Conservation (phyloP, 2,329 filamentous ascomycete genomes). For the Talaromyces piceae region DNA sequence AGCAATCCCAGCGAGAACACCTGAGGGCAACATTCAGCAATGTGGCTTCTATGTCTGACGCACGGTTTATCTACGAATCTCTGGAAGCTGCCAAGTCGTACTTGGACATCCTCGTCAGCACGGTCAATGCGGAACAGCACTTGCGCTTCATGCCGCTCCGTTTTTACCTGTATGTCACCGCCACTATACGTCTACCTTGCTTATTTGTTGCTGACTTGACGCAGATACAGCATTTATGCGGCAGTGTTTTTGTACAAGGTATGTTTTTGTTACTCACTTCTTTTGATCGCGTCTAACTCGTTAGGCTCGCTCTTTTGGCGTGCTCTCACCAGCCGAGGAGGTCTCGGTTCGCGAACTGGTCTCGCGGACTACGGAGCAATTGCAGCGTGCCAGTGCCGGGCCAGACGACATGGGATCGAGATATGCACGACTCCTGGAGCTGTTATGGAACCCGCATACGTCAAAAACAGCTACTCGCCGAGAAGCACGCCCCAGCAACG, state of each 20-base stretch:
- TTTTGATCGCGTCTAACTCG: background rate
- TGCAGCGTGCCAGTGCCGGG: slow-evolving; percentile 52
- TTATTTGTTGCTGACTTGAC: slow-evolving; percentile 11
- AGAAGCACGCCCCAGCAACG: slow-evolving; percentile 22
- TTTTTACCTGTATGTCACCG: slow-evolving; percentile 50
- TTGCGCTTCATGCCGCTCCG: slow-evolving; percentile 58
- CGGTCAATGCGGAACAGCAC: slow-evolving; percentile 51
- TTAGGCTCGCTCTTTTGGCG: slow-evolving; percentile 51
- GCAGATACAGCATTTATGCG: slow-evolving; percentile 50
- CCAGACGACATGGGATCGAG: slow-evolving; percentile 54
- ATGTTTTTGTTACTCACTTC: background rate
- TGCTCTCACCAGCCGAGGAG: slow-evolving; percentile 49
- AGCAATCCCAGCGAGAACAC: slow-evolving; percentile 31
- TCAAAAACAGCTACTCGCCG: slow-evolving; percentile 20
- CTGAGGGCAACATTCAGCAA: slow-evolving; percentile 43
- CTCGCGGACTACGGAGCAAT: slow-evolving; percentile 50
- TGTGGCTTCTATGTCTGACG: slow-evolving; percentile 54
- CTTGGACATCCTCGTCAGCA: slow-evolving; percentile 52
- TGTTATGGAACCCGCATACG: slow-evolving; percentile 49
- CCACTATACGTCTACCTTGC: background rate
- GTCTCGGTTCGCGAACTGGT: slow-evolving; percentile 52
- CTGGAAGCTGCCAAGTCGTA: slow-evolving; percentile 58
- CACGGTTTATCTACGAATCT: slow-evolving; percentile 60
- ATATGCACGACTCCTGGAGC: slow-evolving; percentile 53
- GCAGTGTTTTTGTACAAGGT: slow-evolving; percentile 61